Base-by-base conservation (phyloP, 2,329 filamentous ascomycete genomes). In the Piedraia hortae region DNA sequence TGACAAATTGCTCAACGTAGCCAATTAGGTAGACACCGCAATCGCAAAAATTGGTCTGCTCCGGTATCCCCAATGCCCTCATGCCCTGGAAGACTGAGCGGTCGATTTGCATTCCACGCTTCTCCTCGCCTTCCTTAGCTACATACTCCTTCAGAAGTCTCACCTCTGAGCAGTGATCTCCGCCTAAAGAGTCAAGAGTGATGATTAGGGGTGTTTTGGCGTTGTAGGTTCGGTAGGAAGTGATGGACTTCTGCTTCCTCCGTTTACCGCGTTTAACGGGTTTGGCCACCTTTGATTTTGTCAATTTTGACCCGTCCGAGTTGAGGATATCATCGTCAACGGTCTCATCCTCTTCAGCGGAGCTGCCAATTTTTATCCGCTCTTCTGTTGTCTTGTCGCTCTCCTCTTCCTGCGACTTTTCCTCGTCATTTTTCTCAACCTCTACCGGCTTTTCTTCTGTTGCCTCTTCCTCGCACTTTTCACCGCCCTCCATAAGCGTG, bases 1-100 rank as follows among this genome's bases (percentile, higher is more conserved):
- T 54, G 9, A 88, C 56, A 30, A 97, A 90, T 30, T 72, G 65
- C 31, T 77, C 61, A 23, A 89, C 54, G 36, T 93, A 97, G 2
- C 68, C 71, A 3, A 91, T 50, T 3, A 93, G 50, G 34, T 72
- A 97, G 0, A 91, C 50, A 5, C 85, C 85, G 36, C 85, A 97
- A 40, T 97, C 85, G 28, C 62, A 80, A 33, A 59, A 72, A 38
- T 97, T 93, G 21, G 62, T 48, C 42, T 97, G 85, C 28, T 59
- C 48, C 0, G 85, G 82, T 8, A 91, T 68, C 5, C 58, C 54
- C 27, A 61, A 70, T 4, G 73, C 74, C 17, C 64, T 77, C 51
- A 73, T 64, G 3, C 60, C 62, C 29, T 52, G 50, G 24, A 62
- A 45, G 6, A 45, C 34, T 4, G 41, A 43, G n/a, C 43, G 38